phyloP scores from a whole-genome alignment of 2,329 filamentous ascomycete genomes.

The Talaromyces sp. region DNA sequence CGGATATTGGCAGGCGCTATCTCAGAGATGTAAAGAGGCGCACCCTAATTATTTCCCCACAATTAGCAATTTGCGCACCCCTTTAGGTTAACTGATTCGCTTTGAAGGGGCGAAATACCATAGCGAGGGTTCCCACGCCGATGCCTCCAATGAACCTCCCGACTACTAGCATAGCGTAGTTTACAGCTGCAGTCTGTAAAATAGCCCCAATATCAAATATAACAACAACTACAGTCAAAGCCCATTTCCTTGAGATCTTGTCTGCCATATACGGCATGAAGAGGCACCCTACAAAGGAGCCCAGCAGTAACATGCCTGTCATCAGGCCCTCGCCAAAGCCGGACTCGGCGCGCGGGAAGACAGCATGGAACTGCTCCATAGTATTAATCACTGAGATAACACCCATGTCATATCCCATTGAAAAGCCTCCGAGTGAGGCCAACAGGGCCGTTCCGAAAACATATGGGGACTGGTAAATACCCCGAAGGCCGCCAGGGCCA shows the following conservation, averaged over 20 bases:
- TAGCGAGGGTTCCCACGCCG: not conserved
- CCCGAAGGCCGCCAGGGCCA: not conserved
- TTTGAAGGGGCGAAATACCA: not conserved
- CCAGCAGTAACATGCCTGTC: not conserved
- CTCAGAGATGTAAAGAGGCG: not conserved
- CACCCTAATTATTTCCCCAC: not conserved
- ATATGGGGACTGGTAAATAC: not conserved
- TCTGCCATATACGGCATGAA: not conserved
- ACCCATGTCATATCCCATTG: constrained; percentile 54
- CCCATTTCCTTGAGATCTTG: not conserved
- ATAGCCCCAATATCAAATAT: not conserved
- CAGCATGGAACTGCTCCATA: constrained; percentile 39
- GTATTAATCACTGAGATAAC: constrained; percentile 52
- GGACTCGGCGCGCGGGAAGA: constrained; percentile 22
- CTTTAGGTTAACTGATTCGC: not conserved
- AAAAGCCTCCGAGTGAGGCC: constrained; percentile 50
- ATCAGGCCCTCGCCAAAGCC: not conserved
- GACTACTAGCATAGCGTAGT: not conserved
- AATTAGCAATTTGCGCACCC: not conserved
- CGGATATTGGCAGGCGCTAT: not conserved
- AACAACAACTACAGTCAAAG: not conserved
- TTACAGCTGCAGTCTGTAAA: not conserved
- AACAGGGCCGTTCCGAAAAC: constrained; percentile 21
- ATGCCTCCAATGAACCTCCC: not conserved
- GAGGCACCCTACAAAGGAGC: not conserved